These are phyloP conservation scores for Imleria badia DNA, from an alignment of 768 basidiomycete species.

Conservation along the genomic window DNA sequence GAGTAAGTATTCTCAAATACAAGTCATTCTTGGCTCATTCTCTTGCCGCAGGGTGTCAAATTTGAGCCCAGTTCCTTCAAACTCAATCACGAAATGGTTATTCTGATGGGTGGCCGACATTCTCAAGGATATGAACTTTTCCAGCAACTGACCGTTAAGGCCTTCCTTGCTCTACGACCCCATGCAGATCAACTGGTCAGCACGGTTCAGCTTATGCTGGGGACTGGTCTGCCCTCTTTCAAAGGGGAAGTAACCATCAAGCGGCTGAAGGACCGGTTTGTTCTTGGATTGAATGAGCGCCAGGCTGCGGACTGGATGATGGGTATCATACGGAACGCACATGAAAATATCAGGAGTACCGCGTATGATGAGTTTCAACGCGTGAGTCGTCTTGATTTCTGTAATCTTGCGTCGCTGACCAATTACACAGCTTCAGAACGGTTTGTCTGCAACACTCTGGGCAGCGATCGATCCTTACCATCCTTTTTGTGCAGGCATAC, in stretches of 20 bases:
- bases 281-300: slow-evolving; percentile 75
- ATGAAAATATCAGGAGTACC: slow-evolving; percentile 91
- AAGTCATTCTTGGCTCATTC: slow-evolving; percentile 5
- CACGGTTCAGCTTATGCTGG: slow-evolving; percentile 91
- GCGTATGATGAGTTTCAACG: slow-evolving; percentile 96
- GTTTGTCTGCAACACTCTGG: slow-evolving; percentile 26
- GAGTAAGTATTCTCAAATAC: slow-evolving; percentile 41
- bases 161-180: slow-evolving; percentile 95
- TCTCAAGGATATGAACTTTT: slow-evolving; percentile 95
- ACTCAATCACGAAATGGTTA: slow-evolving; percentile 97
- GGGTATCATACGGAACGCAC: slow-evolving; percentile 83
- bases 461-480: background rate
- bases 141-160: slow-evolving; percentile 91
- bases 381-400: slow-evolving; percentile 41
- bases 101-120: slow-evolving; percentile 92
- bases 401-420: slow-evolving; percentile 2
- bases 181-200: slow-evolving; percentile 88
- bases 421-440: slow-evolving; percentile 46
- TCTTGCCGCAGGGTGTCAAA: slow-evolving; percentile 77
- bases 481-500: slow-evolving; percentile 26
- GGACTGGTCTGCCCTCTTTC: slow-evolving; percentile 92
- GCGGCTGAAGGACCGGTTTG: slow-evolving; percentile 84
- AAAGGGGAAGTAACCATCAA: slow-evolving; percentile 93
- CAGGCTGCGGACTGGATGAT: slow-evolving; percentile 96
- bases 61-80: slow-evolving; percentile 99